phyloP scores from a whole-genome alignment of 2,329 filamentous ascomycete genomes.

The Cladosporium sp. region DNA sequence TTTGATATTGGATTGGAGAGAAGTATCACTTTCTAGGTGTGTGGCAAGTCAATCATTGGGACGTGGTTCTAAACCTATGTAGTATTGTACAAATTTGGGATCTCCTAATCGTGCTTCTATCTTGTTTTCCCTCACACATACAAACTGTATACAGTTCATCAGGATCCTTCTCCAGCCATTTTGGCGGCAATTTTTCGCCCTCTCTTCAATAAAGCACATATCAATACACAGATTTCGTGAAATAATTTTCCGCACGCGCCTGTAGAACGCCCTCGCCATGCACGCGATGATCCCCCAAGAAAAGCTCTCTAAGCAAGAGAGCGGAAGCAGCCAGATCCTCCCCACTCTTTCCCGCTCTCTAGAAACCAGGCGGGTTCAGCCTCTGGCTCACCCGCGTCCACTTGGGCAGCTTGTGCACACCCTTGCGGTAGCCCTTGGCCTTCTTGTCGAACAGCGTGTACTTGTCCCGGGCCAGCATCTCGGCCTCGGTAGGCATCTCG shows the following conservation, averaged over 20 bases:
- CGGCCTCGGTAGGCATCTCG: constrained; percentile 92
- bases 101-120: background rate
- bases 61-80: constrained; percentile 2
- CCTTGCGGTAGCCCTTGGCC: constrained; percentile 92
- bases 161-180: background rate
- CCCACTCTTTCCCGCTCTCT: constrained; percentile 31
- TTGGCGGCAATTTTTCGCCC: background rate
- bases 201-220: constrained; percentile 2
- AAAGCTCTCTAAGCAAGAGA: background rate
- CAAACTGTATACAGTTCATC: background rate
- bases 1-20: background rate
- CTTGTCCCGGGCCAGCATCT: constrained; percentile 96
- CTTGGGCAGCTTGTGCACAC: constrained; percentile 76
- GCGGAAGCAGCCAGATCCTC: background rate
- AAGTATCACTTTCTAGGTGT: background rate
- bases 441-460: constrained; percentile 98
- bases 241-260: constrained; percentile 3
- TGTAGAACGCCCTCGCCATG: constrained; percentile 6
- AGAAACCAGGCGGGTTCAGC: constrained; percentile 93
- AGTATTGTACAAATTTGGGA: constrained; percentile 7
- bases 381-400: constrained; percentile 96
- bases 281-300: background rate
- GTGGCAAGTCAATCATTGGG: background rate
- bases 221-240: constrained; percentile 6
- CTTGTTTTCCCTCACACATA: background rate